Conservation (phyloP, 768 basidiomycete species). For the Amanita exitialis region DNA sequence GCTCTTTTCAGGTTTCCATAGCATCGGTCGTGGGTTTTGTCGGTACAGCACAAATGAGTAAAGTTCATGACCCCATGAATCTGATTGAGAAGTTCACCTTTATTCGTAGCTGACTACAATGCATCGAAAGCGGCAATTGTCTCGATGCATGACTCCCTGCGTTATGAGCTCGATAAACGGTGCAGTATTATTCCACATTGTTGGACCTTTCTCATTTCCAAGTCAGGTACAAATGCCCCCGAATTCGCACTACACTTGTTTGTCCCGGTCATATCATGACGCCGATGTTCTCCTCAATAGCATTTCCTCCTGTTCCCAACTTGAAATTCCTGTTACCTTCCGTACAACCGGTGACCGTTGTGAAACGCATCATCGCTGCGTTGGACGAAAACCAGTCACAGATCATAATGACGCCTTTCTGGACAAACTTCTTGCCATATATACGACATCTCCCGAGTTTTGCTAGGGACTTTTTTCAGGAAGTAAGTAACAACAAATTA, state of each 20-base stretch:
- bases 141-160: conserved; percentile 72
- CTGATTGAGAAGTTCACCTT: neutral
- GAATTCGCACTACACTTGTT: conserved; percentile 83
- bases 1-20: conserved; percentile 50
- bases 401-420: conserved; percentile 66
- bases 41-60: conserved; percentile 71
- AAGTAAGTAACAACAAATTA: conserved; percentile 30
- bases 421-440: conserved; percentile 47
- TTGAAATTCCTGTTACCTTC: conserved; percentile 73
- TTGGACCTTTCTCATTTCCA: conserved; percentile 6
- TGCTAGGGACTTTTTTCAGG: conserved; percentile 63
- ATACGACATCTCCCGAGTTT: conserved; percentile 60
- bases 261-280: conserved; percentile 76
- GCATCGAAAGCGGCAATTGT: conserved; percentile 90
- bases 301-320: conserved; percentile 36
- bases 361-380: conserved; percentile 74
- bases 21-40: conserved; percentile 66
- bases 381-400: conserved; percentile 74
- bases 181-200: conserved; percentile 16
- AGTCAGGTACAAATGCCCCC: conserved; percentile 56
- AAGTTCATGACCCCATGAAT: neutral
- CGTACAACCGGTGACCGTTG: conserved; percentile 61
- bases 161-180: conserved; percentile 81
- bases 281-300: conserved; percentile 58
- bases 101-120: conserved; percentile 65